Evolutionary conservation across 2,329 filamentous ascomycete genomes (phyloP).

Genomic region (Lachnellula hyalina): DNA sequence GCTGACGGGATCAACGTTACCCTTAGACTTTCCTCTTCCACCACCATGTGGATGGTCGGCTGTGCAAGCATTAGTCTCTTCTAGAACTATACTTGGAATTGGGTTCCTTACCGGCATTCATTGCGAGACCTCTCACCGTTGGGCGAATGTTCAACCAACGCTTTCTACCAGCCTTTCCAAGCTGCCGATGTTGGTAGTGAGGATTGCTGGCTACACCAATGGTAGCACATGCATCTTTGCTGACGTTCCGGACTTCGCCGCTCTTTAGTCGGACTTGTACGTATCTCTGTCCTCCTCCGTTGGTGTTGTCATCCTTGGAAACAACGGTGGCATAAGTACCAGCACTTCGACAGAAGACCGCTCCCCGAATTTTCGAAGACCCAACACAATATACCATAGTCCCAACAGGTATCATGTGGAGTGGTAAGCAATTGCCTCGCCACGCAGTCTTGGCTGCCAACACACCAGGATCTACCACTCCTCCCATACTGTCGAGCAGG

Average conservation of each 20-base stretch:
- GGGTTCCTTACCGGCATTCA: slow-evolving; percentile 76
- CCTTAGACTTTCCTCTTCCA: slow-evolving; percentile 98
- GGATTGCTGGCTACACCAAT: slow-evolving; percentile 92
- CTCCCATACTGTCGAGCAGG: slow-evolving; percentile 86
- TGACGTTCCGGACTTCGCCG: slow-evolving; percentile 84
- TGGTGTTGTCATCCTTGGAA: slow-evolving; percentile 76
- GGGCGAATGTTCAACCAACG: slow-evolving; percentile 92
- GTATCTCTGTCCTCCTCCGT: slow-evolving; percentile 63
- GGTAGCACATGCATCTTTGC: slow-evolving; percentile 89
- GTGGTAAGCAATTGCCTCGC: slow-evolving; percentile 87
- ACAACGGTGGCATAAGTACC: slow-evolving; percentile 87
- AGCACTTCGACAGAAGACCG: slow-evolving; percentile 90
- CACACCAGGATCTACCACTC: slow-evolving; percentile 88
- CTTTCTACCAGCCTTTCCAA: slow-evolving; percentile 92
- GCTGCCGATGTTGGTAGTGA: slow-evolving; percentile 80
- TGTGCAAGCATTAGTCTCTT: slow-evolving; percentile 30
- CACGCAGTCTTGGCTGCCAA: slow-evolving; percentile 90
- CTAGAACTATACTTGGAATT: slow-evolving; percentile 9
- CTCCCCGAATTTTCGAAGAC: slow-evolving; percentile 64
- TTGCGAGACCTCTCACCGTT: slow-evolving; percentile 93
- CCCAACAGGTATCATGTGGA: slow-evolving; percentile 95
- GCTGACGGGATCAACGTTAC: slow-evolving; percentile 89
- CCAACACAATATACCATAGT: slow-evolving; percentile 89
- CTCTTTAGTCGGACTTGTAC: slow-evolving; percentile 86
- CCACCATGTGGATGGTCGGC: slow-evolving; percentile 97